phyloP scores from a whole-genome alignment of 495 filamentous ascomycete genomes.

The Podospora sp. region DNA sequence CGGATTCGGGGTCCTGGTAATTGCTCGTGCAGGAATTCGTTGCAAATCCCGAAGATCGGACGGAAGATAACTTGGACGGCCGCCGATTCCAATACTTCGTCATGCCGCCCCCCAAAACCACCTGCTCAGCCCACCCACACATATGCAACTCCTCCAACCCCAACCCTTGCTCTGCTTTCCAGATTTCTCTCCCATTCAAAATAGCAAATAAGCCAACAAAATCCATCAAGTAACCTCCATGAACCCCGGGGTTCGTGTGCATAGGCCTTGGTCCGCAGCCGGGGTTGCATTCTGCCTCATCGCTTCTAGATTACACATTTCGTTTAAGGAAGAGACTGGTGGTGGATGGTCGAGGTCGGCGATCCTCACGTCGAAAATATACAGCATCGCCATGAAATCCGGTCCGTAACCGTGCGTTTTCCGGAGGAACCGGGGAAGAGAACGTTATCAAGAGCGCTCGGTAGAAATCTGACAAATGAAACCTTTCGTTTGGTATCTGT shows the following conservation, averaged over 20 bases:
- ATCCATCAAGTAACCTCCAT: not conserved
- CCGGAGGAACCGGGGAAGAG: not conserved
- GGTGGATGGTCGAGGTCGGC: not conserved
- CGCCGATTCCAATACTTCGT: no score
- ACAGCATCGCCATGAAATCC: not conserved
- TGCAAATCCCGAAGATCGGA: not conserved
- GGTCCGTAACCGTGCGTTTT: not conserved
- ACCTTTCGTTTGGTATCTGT: not conserved
- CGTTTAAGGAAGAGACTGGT: constrained; percentile 21
- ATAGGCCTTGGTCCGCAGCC: not conserved
- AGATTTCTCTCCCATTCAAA: not conserved
- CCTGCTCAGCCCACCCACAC: not conserved
- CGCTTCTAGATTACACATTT: constrained; percentile 36
- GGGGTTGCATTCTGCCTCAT: not conserved
- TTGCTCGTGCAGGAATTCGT: no score
- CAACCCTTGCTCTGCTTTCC: not conserved
- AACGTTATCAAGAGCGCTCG: not conserved
- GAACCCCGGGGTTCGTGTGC: not conserved
- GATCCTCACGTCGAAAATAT: not conserved
- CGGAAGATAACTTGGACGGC: no score
- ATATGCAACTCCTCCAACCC: not conserved
- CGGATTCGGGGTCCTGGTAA: no score
- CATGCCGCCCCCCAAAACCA: not conserved
- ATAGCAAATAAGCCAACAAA: not conserved
- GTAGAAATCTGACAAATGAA: not conserved